A percentile compares a stretch with the other conserved stretches of the same genome.
phyloP scores from a whole-genome alignment of 1,139 yeast genomes.

The Sugiyamaella grinbergsii region DNA sequence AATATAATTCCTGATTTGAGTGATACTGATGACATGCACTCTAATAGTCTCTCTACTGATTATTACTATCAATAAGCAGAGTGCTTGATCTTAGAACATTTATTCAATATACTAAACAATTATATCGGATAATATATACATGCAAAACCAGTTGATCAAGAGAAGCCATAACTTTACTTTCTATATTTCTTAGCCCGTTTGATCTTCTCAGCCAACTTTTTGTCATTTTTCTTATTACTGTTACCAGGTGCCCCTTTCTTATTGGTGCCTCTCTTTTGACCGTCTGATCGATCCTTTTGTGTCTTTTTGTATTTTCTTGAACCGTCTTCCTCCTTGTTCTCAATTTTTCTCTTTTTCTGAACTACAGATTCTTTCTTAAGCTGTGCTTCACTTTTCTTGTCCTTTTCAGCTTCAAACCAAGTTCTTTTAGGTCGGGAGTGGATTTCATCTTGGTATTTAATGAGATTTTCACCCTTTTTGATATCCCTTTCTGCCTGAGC shows the following conservation, averaged over 20 bases:
- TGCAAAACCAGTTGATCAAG: no score
- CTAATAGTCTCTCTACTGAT: constrained; percentile 31
- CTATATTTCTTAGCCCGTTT: constrained; percentile 56
- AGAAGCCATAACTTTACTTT: no score
- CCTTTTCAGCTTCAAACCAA: constrained; percentile 86
- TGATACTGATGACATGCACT: constrained; percentile 17
- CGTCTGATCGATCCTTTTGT: constrained; percentile 33
- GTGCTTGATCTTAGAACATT: background rate
- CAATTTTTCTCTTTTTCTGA: constrained; percentile 59
- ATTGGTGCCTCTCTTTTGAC: constrained; percentile 24
- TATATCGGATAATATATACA: constrained; percentile 7
- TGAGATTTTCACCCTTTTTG: constrained; percentile 77
- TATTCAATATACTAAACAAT: constrained; percentile 6
- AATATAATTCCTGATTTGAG: background rate
- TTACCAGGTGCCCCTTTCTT: constrained; percentile 16
- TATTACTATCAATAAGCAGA: constrained; percentile 33
- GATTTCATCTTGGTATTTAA: constrained; percentile 81
- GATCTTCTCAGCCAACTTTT: constrained; percentile 68
- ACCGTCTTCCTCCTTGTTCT: constrained; percentile 49
- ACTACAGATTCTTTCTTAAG: constrained; percentile 36
- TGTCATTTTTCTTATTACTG: constrained; percentile 26
- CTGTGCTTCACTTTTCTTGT: constrained; percentile 51
- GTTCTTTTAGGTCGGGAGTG: constrained; percentile 91
- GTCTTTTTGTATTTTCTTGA: constrained; percentile 39
- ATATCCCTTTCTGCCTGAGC: constrained; percentile 89